Base-by-base conservation (phyloP, 441 rosid genomes). In the Eutrema salsugineum region DNA sequence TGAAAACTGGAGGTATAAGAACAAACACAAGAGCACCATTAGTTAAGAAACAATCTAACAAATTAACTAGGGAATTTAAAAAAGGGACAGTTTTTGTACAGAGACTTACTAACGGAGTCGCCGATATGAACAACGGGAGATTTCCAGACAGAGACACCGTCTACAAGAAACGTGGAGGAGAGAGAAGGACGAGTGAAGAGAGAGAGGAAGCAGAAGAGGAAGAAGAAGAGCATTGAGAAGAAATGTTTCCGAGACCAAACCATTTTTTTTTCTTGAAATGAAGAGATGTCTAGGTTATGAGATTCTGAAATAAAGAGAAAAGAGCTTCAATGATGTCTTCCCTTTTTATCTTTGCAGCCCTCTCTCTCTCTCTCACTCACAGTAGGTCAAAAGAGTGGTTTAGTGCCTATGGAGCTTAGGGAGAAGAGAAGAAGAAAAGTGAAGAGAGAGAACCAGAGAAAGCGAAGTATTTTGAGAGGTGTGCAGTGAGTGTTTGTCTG, bases 111-210 rank as follows among this genome's bases (percentile, higher is more conserved):
- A 68, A 90, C 64, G 50, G 87, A 82, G 68, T 94, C 99, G 54
- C 97, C 94, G 49, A 84, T 80, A 77, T 82, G 84, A 72, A 87
- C 96, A 72, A 7, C 67, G 15, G 95, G 92, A 19, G 86, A 78
- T 63, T 77, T 82, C 96, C 94, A 85, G 72, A 80, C 75, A 20
- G 92, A 84, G 75, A 78, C 85, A 43, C 97, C 99, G 71, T 91
- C 96, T 1, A 91, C 89, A 0, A 88, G 60, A 14, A 84, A 62
- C 16, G 91, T 85, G 48, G 85, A 50, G 61, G 90, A 85, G 57
- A 70, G 69, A 78, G 77, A 83, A 71, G 55, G 80, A n/a, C 77
- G 70, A 68, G 73, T 53, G 71, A 86, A 74, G 0, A 79, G 55
- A 46, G 80, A 74, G 54, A 85, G 77, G 43, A 79, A 49, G 24